Evolutionary conservation across 805 yeast species (phyloP).

Genomic region (Sugiyamaella marilandica): DNA sequence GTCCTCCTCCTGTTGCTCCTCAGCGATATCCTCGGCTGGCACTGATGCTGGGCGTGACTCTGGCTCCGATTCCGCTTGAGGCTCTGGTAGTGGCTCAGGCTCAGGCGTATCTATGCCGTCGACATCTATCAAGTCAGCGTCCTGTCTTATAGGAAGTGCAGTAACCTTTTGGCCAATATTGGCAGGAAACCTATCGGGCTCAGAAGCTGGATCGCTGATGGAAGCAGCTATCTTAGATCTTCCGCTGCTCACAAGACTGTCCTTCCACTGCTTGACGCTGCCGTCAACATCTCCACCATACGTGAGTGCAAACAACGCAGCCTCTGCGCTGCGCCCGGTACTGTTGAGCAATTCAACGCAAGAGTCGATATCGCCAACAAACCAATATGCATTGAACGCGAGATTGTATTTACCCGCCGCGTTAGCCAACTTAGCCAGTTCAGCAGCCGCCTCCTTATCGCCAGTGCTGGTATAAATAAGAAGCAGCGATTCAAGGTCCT

Average conservation of each 20-base stretch:
- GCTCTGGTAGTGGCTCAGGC: conserved; percentile 21
- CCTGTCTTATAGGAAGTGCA: conserved; percentile 11
- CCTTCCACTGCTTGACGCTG: conserved; percentile 66
- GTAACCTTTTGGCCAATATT: conserved; percentile 24
- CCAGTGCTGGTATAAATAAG: conserved; percentile 79
- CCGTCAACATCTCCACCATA: conserved; percentile 51
- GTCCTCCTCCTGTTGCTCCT: conserved; percentile 21
- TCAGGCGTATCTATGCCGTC: conserved; percentile 36
- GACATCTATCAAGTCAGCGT: conserved; percentile 39
- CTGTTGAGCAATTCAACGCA: conserved; percentile 62
- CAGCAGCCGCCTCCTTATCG: conserved; percentile 52
- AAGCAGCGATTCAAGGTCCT: conserved; percentile 76
- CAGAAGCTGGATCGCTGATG: conserved; percentile 43
- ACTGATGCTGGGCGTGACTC: conserved; percentile 14
- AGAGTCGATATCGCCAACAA: conserved; percentile 60
- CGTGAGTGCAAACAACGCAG: conserved; percentile 71
- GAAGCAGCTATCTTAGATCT: conserved; percentile 59
- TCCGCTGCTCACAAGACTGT: conserved; percentile 45
- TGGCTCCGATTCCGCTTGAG: conserved; percentile 21
- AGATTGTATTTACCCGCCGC: conserved; percentile 77
- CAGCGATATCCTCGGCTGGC: conserved; percentile 22
- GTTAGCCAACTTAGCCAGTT: conserved; percentile 64
- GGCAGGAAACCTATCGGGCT: conserved; percentile 34
- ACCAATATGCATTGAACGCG: conserved; percentile 91
- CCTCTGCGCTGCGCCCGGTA: conserved; percentile 75